phyloP scores from a whole-genome alignment of 441 rosid genomes.

The Eruca vesicaria region DNA sequence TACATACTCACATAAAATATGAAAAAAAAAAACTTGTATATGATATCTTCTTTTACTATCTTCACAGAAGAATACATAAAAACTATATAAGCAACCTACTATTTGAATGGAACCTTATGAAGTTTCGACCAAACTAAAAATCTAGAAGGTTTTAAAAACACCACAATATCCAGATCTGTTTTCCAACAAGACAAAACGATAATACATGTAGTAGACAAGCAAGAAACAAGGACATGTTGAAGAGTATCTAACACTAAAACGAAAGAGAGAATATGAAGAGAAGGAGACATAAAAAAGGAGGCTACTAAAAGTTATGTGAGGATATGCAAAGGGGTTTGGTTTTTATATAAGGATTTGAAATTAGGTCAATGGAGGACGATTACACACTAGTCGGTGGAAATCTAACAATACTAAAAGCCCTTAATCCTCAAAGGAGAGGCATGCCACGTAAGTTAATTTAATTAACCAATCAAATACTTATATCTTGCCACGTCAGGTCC shows the following conservation, averaged over 20 bases:
- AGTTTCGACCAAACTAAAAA: neutral
- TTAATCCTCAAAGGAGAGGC: too few relatives aligned
- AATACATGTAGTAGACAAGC: neutral
- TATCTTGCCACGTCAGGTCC: too few relatives aligned
- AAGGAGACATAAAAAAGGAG: constrained; percentile 1
- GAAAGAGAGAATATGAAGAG: neutral
- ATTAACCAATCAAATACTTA: too few relatives aligned
- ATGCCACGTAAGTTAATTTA: too few relatives aligned
- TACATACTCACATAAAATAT: neutral
- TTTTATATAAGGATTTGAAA: constrained; percentile 27
- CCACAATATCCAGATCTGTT: neutral
- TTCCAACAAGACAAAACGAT: neutral
- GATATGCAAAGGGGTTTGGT: constrained; percentile 16
- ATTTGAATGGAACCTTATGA: neutral
- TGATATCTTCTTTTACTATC: neutral
- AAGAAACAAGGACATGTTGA: neutral
- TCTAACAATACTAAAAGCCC: too few relatives aligned
- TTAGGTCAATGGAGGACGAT: constrained; percentile 29
- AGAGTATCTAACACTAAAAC: neutral
- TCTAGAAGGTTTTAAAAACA: neutral
- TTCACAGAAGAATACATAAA: neutral
- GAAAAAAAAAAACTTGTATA: neutral
- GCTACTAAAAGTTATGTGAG: neutral
- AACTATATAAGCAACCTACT: neutral
- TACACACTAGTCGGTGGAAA: neutral